phyloP scores from a whole-genome alignment of 179 eudicot species.

The Corrigiola litoralis region DNA sequence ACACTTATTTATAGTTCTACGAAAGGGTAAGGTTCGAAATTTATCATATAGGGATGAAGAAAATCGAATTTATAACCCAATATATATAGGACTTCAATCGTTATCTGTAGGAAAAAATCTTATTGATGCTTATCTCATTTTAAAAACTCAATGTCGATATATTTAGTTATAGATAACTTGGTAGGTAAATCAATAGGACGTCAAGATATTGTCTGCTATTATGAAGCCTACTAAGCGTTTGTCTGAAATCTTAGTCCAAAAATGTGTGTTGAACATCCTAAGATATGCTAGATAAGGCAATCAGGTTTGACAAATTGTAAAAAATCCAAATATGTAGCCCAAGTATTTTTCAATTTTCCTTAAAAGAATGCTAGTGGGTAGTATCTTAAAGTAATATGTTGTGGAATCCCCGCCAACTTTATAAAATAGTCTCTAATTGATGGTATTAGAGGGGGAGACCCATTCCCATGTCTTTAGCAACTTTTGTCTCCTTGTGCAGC shows the following conservation, averaged over 20 bases:
- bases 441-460: slow-evolving; percentile 19
- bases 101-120: too few relatives aligned
- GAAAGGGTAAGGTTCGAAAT: too few relatives aligned
- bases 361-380: background rate
- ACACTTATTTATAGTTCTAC: too few relatives aligned
- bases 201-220: background rate
- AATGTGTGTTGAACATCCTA: background rate
- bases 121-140: too few relatives aligned
- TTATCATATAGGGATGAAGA: too few relatives aligned
- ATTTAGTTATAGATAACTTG: too few relatives aligned
- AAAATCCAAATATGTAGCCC: background rate
- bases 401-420: slow-evolving; percentile 15
- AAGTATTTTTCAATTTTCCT: background rate
- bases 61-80: too few relatives aligned
- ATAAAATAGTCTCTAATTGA: slow-evolving; percentile 6
- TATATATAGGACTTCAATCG: too few relatives aligned
- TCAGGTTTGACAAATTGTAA: background rate
- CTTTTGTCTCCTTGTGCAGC: slow-evolving; percentile 25
- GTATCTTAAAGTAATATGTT: background rate
- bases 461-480: slow-evolving; percentile 28
- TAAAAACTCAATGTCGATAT: too few relatives aligned
- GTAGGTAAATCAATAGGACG: background rate
- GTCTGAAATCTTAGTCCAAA: background rate
- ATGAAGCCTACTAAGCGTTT: background rate
- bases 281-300: background rate